phyloP scores from a whole-genome alignment of 169 alveolate species.

The Haemoproteus tartakovskyi region DNA sequence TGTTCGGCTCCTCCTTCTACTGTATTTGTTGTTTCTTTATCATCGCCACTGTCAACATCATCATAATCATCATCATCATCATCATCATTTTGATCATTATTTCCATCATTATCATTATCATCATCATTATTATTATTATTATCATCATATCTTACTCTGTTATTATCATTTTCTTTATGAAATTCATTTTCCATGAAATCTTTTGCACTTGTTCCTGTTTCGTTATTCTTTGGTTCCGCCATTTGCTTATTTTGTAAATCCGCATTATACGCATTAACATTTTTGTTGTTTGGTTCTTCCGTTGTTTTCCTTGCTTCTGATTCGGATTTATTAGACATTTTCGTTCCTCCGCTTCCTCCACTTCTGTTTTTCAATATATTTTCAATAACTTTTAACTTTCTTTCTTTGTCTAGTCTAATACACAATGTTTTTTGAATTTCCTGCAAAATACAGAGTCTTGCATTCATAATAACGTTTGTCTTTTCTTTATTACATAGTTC shows the following conservation, averaged over 20 bases:
- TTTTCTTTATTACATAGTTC: slow-evolving; percentile 56
- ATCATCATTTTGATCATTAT: not conserved
- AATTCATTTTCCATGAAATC: no score
- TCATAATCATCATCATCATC: not conserved
- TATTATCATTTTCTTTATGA: not conserved
- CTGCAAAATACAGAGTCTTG: slow-evolving; percentile 35
- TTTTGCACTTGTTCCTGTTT: no score
- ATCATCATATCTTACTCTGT: not conserved
- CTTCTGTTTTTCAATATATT: slow-evolving; percentile 27
- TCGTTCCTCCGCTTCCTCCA: not conserved
- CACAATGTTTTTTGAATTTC: slow-evolving; percentile 55
- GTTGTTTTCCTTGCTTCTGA: not conserved
- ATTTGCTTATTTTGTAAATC: no score
- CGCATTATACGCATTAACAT: no score
- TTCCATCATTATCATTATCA: not conserved
- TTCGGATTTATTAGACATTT: not conserved
- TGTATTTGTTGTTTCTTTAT: not conserved
- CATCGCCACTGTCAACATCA: not conserved
- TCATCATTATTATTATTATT: not conserved
- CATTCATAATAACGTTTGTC: slow-evolving; percentile 46
- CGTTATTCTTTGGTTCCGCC: no score
- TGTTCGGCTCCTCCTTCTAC: slow-evolving; percentile 3
- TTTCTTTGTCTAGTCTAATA: slow-evolving; percentile 56
- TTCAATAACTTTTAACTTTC: slow-evolving; percentile 35
- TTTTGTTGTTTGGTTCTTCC: no score